Percentiles rank a stretch among this genome's conserved stretches.
Conservation (phyloP, 139 green algal genomes). For the Zygnema cylindricum region DNA sequence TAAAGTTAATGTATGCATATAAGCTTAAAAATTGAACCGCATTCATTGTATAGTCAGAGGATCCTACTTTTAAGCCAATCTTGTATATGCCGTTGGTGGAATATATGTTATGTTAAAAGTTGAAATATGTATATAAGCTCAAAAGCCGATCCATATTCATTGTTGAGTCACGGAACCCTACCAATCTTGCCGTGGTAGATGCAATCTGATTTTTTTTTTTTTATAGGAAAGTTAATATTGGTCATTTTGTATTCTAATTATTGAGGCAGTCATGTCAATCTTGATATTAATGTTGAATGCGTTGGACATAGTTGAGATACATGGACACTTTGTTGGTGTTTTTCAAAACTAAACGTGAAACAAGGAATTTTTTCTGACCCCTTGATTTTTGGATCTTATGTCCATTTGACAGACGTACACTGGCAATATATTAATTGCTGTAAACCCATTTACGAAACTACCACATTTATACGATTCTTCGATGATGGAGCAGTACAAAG, state of each 20-base stretch:
- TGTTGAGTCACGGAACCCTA: not conserved
- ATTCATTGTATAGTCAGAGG: not conserved
- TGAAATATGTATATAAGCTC: too few relatives aligned
- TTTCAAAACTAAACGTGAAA: not conserved
- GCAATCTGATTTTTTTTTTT: not conserved
- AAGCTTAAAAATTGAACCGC: not conserved
- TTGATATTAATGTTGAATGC: not conserved
- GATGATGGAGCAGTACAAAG: slow-evolving; percentile 88
- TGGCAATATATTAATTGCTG: slow-evolving; percentile 84
- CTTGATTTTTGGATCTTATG: too few relatives aligned
- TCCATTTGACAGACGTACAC: slow-evolving; percentile 80
- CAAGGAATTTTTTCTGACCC: not conserved
- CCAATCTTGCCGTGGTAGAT: not conserved
- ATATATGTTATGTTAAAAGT: too few relatives aligned
- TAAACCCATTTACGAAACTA: slow-evolving; percentile 82
- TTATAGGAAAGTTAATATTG: not conserved
- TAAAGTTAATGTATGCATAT: too few relatives aligned
- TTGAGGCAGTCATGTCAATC: not conserved
- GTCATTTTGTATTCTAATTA: not conserved
- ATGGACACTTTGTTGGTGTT: not conserved
- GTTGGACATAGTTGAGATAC: not conserved
- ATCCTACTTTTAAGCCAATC: not conserved
- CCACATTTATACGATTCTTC: slow-evolving; percentile 77
- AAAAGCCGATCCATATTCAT: too few relatives aligned
- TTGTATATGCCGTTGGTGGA: not conserved